Evolutionary conservation across 1,139 yeast species (phyloP).

Genomic region (Yamadazyma triangularis): DNA sequence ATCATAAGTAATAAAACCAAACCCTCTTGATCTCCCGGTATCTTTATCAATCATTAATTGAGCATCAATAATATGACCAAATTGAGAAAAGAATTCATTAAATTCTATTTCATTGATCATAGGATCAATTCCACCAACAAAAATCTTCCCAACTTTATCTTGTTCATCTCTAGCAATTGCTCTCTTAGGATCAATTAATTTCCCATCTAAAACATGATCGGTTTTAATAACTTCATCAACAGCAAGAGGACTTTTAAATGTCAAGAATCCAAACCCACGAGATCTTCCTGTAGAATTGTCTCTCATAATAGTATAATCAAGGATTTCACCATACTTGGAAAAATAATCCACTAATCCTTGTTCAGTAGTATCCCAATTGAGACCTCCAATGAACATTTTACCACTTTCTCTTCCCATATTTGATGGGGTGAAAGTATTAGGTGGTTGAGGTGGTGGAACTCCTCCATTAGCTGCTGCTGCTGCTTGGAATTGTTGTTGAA

Average conservation of each 20-base stretch:
- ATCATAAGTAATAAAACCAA: conserved; percentile 95
- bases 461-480: conserved; percentile 4
- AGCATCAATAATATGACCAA: conserved; percentile 93
- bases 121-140: conserved; percentile 97
- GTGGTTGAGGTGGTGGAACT: conserved; percentile 12
- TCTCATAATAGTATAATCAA: conserved; percentile 92
- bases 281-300: conserved; percentile 88
- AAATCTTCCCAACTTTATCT: conserved; percentile 94
- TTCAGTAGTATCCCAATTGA: conserved; percentile 98
- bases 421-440: conserved; percentile 18
- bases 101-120: conserved; percentile 93
- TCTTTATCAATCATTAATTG: conserved; percentile 98
- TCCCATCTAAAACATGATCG: conserved; percentile 92
- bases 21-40: conserved; percentile 96
- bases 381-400: conserved; percentile 97
- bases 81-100: conserved; percentile 80
- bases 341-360: conserved; percentile 78
- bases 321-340: conserved; percentile 83
- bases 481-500: conserved; percentile 8
- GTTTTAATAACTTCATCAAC: conserved; percentile 86
- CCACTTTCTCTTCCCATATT: conserved; percentile 53
- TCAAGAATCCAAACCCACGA: conserved; percentile 93
- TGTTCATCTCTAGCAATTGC: conserved; percentile 98
- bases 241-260: conserved; percentile 75
- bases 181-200: conserved; percentile 95